phyloP scores from a whole-genome alignment of 2,329 filamentous ascomycete species.

The Pestalotiopsis sp. region DNA sequence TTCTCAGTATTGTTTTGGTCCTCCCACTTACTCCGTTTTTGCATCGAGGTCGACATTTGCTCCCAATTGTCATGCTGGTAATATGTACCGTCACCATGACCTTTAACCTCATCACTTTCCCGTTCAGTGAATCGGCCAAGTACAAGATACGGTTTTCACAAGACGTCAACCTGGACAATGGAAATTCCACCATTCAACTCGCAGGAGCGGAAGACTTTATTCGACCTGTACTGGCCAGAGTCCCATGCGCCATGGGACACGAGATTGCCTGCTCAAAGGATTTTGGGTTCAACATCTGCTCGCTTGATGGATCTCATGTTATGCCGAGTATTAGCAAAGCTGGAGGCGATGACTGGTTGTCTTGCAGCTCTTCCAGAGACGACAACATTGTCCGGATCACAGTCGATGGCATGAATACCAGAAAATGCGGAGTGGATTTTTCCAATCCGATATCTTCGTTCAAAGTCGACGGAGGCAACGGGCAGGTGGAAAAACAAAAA shows the following conservation, averaged over 20 bases:
- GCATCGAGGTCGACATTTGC: slow-evolving; percentile 80
- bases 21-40: slow-evolving; percentile 81
- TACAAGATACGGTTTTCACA: slow-evolving; percentile 91
- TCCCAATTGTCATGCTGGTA: slow-evolving; percentile 77
- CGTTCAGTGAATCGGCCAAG: slow-evolving; percentile 78
- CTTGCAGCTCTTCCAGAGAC: slow-evolving; percentile 27
- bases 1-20: slow-evolving; percentile 65
- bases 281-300: slow-evolving; percentile 65
- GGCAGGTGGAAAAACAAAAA: slow-evolving; percentile 63
- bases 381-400: slow-evolving; percentile 62
- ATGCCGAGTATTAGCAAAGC: slow-evolving; percentile 63
- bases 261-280: slow-evolving; percentile 53
- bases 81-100: slow-evolving; percentile 76
- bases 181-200: slow-evolving; percentile 69
- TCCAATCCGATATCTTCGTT: slow-evolving; percentile 68
- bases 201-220: slow-evolving; percentile 70
- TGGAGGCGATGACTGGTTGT: slow-evolving; percentile 18
- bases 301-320: slow-evolving; percentile 65
- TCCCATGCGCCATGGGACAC: slow-evolving; percentile 73
- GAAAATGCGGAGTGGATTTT: slow-evolving; percentile 76
- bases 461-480: slow-evolving; percentile 60
- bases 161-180: slow-evolving; percentile 48
- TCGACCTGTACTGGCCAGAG: slow-evolving; percentile 64
- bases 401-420: slow-evolving; percentile 74
- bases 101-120: slow-evolving; percentile 87